Evolutionary conservation across 2,329 filamentous ascomycete genomes (phyloP).

Genomic region (Monilinia laxa): DNA sequence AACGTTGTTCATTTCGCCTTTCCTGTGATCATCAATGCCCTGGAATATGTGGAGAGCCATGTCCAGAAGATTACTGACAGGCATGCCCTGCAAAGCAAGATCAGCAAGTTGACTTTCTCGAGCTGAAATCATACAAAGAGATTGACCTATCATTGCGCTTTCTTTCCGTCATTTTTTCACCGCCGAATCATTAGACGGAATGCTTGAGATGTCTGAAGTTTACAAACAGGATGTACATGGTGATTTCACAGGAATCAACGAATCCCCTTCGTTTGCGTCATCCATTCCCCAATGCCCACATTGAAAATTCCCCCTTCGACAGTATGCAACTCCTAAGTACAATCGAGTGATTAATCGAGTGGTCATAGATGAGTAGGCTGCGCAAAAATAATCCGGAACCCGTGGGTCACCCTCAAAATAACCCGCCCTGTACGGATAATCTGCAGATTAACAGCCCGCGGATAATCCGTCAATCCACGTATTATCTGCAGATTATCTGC

Average conservation of each 20-base stretch:
- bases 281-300: conserved; percentile 40
- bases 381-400: too few species aligned
- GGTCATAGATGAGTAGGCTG: conserved; percentile 43
- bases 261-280: conserved; percentile 34
- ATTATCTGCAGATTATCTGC: too few species aligned
- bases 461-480: too few species aligned
- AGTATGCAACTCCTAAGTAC: conserved; percentile 42
- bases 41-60: conserved; percentile 63
- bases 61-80: conserved; percentile 58
- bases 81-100: conserved; percentile 48
- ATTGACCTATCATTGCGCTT: conserved; percentile 63
- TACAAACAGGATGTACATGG: conserved; percentile 38
- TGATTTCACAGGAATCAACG: conserved; percentile 34
- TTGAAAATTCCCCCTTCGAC: conserved; percentile 40
- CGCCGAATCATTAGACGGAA: conserved; percentile 57
- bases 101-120: conserved; percentile 56
- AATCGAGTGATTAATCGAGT: conserved; percentile 43
- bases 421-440: too few species aligned
- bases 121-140: conserved; percentile 54
- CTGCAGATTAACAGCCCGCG: too few species aligned
- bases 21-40: conserved; percentile 64
- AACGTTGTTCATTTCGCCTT: conserved; percentile 54
- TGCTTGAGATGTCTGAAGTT: conserved; percentile 50
- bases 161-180: conserved; percentile 64
- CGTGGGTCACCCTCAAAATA: too few species aligned